Base-by-base conservation (phyloP, 306 rosid species). In the Sophora flavescens region DNA sequence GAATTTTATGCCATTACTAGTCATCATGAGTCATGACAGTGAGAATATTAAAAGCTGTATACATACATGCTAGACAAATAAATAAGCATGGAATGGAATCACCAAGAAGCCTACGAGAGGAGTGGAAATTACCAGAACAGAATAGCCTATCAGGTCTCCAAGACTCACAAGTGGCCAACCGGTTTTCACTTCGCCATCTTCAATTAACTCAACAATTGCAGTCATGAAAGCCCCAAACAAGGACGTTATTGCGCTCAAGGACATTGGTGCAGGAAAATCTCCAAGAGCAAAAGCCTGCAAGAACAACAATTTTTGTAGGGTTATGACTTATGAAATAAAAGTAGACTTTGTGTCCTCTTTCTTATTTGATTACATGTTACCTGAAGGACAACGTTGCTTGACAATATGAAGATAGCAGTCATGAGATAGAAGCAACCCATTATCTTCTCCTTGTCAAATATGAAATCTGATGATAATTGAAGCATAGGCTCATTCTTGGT, bases 201-300 rank as follows among this genome's bases (percentile, higher is more conserved):
- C 74, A 62, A 89, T 32, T 12, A 89, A 52, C 52, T 84, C 82
- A 48, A 77, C 41, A 36, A 58, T 70, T 18, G 82, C 88, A 32
- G 98, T 89, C 72, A 88, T 36, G 54, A 90, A 51, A 16, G 79
- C 89, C 9, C 92, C 96, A 16, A 90, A 47, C 63, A 94, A 79
- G 26, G 98, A 90, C 18, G 94, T 91, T 58, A 86, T 53, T 11
- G 92, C 93, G 38, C 91, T 72, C 74, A 90, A 63, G 4, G 97
- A 85, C 82, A 94, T 76, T 0, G 98, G 98, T 52, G 96, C 97
- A 6, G 98, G 96, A 84, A 94, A 90, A 53, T 85, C 88, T 36
- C 83, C 79, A 52, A 94, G 84, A 11, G 88, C 82, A 58, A 85
- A 81, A 68, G 97, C 96, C 97, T 91, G 76, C 51, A 57, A 28